phyloP scores from a whole-genome alignment of 257 asterid genomes.

The Nicotiana tomentosiformis region DNA sequence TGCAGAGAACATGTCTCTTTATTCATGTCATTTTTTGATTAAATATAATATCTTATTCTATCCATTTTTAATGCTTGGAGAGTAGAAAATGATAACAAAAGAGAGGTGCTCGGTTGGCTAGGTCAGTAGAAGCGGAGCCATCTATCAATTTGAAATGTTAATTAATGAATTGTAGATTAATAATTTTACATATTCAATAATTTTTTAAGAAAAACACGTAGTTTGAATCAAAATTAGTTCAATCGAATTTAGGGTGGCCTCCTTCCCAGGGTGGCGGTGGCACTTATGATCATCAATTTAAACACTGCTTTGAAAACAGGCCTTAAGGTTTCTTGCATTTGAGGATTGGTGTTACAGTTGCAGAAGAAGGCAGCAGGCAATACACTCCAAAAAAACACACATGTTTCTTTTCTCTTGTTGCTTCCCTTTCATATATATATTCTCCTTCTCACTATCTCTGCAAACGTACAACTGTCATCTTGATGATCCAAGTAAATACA shows the following conservation, averaged over 20 bases:
- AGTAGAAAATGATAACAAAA: not conserved
- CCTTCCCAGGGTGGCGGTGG: not conserved
- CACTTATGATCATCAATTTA: conserved; percentile 3
- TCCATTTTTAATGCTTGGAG: conserved; percentile 16
- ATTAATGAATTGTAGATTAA: no score
- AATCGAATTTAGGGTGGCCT: no score
- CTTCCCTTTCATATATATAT: conserved; percentile 8
- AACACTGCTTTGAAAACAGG: not conserved
- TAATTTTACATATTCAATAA: no score
- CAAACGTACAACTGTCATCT: conserved; percentile 20
- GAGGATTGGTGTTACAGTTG: not conserved
- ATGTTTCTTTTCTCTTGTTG: conserved; percentile 17
- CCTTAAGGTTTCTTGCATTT: not conserved
- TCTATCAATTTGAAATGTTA: no score
- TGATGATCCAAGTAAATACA: not conserved
- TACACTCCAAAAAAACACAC: conserved; percentile 18
- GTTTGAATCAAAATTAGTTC: no score
- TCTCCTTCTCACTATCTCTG: conserved; percentile 14
- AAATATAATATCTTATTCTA: conserved; percentile 17
- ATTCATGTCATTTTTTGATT: conserved; percentile 41
- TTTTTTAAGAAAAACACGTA: no score
- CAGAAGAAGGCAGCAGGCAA: conserved; percentile 12
- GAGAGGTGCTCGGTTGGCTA: not conserved
- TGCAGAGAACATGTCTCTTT: conserved; percentile 92
- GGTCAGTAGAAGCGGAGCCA: no score